Evolutionary conservation across 2,329 filamentous ascomycete genomes (phyloP), one percentile per base, ranked within the genome.

Genomic region (Fusarium agapanthi): DNA sequence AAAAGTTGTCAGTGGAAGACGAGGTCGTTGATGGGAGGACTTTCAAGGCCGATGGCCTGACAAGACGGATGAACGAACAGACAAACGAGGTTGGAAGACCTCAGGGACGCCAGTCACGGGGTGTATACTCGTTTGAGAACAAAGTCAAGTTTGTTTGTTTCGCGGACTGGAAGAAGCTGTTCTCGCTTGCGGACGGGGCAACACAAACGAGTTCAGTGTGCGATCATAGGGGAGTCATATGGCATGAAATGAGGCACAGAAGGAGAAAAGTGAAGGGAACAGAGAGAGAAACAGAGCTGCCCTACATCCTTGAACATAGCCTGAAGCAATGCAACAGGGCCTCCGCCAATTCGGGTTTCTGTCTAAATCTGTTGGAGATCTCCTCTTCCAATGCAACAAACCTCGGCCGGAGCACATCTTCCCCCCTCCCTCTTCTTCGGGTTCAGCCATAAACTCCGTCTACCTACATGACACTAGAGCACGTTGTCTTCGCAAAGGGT

Each of bases 401-500:
- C 68, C 68, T 67, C 61, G 67, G 68, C 57, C 68, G 41, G 41
- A 69, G 16, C 45, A 51, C 34, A 37, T 48, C 24, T 38, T 41
- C 67, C 67, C 50, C 24, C 67, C 67, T 67, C 62, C 34, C 32
- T 28, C 41, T 28, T 22, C 26, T 45, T 71, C 66, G 66, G 61
- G 22, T 24, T 40, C 34, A 66, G 41, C 37, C 22, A 48, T 44
- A 66, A 50, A 61, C 59, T 58, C 69, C 65, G 47, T 37, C 13
- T 30, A 41, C 37, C 18, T 54, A 53, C 48, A 69, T 30, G 43
- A 24, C 48, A 66, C 45, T 69, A 64, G 6, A 26, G 43, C 44
- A 47, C 38, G 26, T 55, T 26, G 32, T 59, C 50, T n/a, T 72
- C 28, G 55, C 41, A 59, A 69, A 65, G 65, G 41, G 53, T 57